Evolutionary conservation across 2,329 filamentous ascomycete genomes (phyloP).

Genomic region (Madurella mycetomatis): DNA sequence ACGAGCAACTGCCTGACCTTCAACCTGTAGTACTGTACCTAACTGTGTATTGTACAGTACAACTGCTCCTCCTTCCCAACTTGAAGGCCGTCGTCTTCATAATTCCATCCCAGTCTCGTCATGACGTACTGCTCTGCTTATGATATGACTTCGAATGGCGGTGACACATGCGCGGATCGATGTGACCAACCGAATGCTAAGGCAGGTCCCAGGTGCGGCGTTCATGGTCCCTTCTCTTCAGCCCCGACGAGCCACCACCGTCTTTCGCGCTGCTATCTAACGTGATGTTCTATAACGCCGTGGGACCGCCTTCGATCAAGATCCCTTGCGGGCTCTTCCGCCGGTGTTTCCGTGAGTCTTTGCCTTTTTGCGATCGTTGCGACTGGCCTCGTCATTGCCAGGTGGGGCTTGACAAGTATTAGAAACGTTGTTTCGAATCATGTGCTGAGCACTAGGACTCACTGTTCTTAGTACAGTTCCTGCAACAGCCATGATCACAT

Average conservation of each 20-base stretch:
- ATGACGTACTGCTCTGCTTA: no score
- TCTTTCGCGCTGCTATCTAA: constrained; percentile 29
- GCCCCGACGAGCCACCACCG: constrained; percentile 3
- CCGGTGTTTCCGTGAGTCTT: constrained; percentile 13
- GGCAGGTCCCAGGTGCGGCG: background rate
- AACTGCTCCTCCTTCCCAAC: no score
- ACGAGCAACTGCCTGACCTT: no score
- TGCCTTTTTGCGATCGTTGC: constrained; percentile 11
- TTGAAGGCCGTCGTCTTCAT: no score
- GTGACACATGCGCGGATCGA: no score
- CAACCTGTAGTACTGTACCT: no score
- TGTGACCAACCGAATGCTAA: background rate
- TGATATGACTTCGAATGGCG: no score
- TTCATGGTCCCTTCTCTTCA: constrained; percentile 3
- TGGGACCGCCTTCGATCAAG: constrained; percentile 1
- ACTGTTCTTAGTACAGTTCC: constrained; percentile 43
- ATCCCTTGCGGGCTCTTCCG: constrained; percentile 1
- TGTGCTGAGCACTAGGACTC: constrained; percentile 20
- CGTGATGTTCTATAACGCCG: constrained; percentile 27
- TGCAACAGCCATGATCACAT: constrained; percentile 53
- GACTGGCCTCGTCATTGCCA: background rate
- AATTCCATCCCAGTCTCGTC: no score
- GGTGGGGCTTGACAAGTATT: constrained; percentile 6
- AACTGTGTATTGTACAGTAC: no score
- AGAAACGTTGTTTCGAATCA: constrained; percentile 3